These are phyloP conservation scores for Plasmodium fragile DNA, from an alignment of 169 alveolate species.

Conservation along the genomic window DNA sequence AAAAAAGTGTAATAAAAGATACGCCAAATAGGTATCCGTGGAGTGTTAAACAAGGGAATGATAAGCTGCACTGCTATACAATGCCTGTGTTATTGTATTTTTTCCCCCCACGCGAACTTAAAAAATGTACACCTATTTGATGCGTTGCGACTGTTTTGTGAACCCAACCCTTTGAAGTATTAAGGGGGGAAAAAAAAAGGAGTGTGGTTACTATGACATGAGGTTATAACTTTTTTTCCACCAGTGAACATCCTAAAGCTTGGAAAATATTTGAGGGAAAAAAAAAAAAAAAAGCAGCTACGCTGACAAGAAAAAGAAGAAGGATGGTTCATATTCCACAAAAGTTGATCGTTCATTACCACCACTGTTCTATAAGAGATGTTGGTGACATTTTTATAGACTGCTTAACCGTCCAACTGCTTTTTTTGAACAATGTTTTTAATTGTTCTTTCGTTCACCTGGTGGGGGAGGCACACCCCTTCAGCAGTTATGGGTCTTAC, in stretches of 20 bases:
- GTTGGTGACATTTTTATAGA: slow-evolving; percentile 72
- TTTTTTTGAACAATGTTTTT: slow-evolving; percentile 64
- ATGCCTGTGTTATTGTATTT: neutral
- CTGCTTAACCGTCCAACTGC: slow-evolving; percentile 56
- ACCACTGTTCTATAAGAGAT: slow-evolving; percentile 70
- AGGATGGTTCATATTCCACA: slow-evolving; percentile 59
- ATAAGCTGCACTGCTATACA: neutral
- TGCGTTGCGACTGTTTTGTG: neutral
- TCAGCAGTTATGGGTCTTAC: slow-evolving; percentile 55
- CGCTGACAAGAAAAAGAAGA: neutral
- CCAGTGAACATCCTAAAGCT: neutral
- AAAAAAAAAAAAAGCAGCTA: neutral
- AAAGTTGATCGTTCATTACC: slow-evolving; percentile 73
- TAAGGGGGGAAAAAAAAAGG: neutral
- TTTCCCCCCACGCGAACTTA: neutral
- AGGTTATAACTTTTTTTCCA: neutral
- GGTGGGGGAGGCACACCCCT: slow-evolving; percentile 68
- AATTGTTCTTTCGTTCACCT: slow-evolving; percentile 62
- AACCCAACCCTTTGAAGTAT: neutral
- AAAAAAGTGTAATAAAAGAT: neutral
- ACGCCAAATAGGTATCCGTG: neutral
- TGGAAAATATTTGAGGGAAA: neutral
- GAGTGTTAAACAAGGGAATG: neutral
- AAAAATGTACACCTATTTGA: neutral
- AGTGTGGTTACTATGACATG: neutral